phyloP scores from a whole-genome alignment of 2,329 filamentous ascomycete species.

The Diaporthe sp. region DNA sequence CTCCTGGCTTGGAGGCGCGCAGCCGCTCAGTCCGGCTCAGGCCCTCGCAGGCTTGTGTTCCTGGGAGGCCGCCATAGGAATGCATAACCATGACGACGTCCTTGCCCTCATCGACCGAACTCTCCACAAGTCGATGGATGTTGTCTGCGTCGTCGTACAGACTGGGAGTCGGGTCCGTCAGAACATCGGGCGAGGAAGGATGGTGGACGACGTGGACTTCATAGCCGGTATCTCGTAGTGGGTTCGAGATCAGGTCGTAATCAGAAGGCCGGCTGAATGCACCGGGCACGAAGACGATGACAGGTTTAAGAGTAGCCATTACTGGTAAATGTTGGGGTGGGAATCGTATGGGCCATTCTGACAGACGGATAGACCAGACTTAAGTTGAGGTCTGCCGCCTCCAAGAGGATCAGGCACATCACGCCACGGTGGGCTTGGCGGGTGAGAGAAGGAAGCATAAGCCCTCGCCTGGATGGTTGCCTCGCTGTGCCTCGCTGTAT shows the following conservation, averaged over 20 bases:
- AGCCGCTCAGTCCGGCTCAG: background rate
- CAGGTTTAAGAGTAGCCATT: background rate
- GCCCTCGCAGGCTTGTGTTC: constrained; percentile 15
- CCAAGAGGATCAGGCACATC: background rate
- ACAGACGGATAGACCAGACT: background rate
- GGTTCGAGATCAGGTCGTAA: background rate
- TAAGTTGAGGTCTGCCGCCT: background rate
- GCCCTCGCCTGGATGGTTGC: background rate
- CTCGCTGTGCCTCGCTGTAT: background rate
- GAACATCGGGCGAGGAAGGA: background rate
- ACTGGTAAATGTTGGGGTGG: background rate
- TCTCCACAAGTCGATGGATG: background rate
- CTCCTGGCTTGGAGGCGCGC: background rate
- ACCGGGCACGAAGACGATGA: background rate
- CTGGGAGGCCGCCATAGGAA: background rate
- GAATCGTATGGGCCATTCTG: background rate
- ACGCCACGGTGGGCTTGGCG: constrained; percentile 3
- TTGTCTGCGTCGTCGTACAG: constrained; percentile 5
- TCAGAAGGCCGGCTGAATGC: constrained; percentile 23
- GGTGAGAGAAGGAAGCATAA: background rate
- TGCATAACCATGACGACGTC: background rate
- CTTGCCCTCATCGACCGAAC: background rate
- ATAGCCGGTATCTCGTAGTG: background rate
- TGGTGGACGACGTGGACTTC: constrained; percentile 2
- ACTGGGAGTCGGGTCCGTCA: background rate